Evolutionary conservation across 139 green algal species (phyloP).

Genomic region (Yamagishiella unicocca): DNA sequence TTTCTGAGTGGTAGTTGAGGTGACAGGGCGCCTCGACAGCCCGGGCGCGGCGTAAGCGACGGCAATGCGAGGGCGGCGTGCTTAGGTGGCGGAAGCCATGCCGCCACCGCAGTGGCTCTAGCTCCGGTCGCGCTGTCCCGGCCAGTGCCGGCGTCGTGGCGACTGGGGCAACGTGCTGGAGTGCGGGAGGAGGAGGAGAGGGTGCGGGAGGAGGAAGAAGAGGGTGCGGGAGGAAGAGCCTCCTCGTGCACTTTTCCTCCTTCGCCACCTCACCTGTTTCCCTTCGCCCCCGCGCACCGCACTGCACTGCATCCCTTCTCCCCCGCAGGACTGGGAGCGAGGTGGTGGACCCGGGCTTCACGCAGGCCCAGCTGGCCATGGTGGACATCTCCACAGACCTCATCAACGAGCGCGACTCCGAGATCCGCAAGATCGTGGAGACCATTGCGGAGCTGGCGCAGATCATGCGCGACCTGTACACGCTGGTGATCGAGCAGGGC

Average conservation of each 20-base stretch:
- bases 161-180: no score
- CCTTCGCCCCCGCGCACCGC: background rate
- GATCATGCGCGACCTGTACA: slow-evolving; percentile 97
- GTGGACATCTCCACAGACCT: slow-evolving; percentile 61
- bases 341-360: slow-evolving; percentile 85
- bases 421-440: slow-evolving; percentile 88
- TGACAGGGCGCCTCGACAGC: no score
- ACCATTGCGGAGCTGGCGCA: slow-evolving; percentile 86
- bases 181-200: no score
- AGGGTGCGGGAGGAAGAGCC: no score
- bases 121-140: no score
- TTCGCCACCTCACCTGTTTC: background rate
- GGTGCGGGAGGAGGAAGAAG: no score
- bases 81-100: no score
- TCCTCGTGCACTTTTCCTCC: background rate
- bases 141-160: no score
- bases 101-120: no score
- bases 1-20: no score
- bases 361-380: slow-evolving; percentile 73
- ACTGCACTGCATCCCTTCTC: background rate
- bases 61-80: no score
- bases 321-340: slow-evolving; percentile 22
- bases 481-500: slow-evolving; percentile 98
- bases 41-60: no score
- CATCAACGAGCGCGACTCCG: slow-evolving; percentile 84